Evolutionary conservation across 768 basidiomycete species (phyloP).

Genomic region (Boletus rubropictus): DNA sequence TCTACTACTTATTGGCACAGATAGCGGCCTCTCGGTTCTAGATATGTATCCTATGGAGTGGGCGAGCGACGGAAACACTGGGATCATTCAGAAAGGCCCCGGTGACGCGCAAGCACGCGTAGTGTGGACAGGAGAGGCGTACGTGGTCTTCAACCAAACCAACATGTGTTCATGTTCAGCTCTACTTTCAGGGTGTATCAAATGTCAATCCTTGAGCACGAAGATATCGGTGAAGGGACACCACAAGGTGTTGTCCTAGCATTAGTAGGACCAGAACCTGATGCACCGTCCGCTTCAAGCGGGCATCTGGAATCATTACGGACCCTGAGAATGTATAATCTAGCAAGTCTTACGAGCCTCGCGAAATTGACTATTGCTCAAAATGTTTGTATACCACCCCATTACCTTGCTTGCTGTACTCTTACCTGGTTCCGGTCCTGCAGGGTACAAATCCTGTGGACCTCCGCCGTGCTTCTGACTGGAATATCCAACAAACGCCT

Average conservation of each 20-base stretch:
- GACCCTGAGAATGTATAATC: constrained; percentile 75
- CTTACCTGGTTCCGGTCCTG: not conserved
- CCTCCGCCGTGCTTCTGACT: constrained; percentile 45
- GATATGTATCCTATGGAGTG: constrained; percentile 78
- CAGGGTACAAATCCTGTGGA: constrained; percentile 61
- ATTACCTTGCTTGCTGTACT: not conserved
- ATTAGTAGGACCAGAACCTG: constrained; percentile 61
- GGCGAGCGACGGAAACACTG: constrained; percentile 39
- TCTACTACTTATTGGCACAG: constrained; percentile 72
- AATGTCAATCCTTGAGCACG: constrained; percentile 66
- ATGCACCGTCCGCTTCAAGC: constrained; percentile 33
- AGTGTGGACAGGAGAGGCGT: constrained; percentile 80
- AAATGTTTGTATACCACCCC: constrained; percentile 40
- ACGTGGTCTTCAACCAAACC: constrained; percentile 17
- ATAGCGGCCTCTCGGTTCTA: constrained; percentile 73
- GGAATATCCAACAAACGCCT: constrained; percentile 45
- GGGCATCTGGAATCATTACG: constrained; percentile 54
- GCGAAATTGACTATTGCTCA: constrained; percentile 69
- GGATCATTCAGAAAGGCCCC: constrained; percentile 50
- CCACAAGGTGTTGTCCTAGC: constrained; percentile 74
- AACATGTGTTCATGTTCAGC: not conserved
- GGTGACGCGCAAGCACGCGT: constrained; percentile 61
- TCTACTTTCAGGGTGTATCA: constrained; percentile 56
- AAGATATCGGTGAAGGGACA: constrained; percentile 48
- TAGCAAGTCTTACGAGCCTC: constrained; percentile 66